Base-by-base conservation (phyloP, 805 yeast genomes). In the Candida tibetensis region DNA sequence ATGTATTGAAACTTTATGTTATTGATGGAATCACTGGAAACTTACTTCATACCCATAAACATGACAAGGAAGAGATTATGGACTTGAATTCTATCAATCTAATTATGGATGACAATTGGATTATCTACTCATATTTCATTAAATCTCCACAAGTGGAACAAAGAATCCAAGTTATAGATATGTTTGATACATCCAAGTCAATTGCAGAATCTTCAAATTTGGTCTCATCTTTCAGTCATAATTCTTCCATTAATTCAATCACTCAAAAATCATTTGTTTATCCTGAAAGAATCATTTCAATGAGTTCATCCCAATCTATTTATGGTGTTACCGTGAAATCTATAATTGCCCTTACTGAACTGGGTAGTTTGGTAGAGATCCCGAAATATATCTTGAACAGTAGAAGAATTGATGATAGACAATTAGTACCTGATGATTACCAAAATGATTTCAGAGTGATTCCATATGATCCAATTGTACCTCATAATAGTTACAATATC, bases 51-150 rank as follows among this genome's bases (percentile, higher is more conserved):
- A 56, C 66, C 3, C 53, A 54, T 4, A 77, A 74, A 39, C 69
- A 62, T 19, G 38, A 27, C 8, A 54, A 60, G 3, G 71, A 68
- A 4, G 68, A 66, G 17, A 53, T 69, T 7, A 55, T 71, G 3
- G 68, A 68, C 8, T 58, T 59, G 7, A 61, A 35, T 1, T 63
- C 73, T 2, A 55, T 87, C 19, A 62, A 72, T 16, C 50, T 87
- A 18, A 68, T 79, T 1, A 74, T 79, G 58, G 93, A 88, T 34
- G 98, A 91, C 55, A 79, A 90, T 60, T 91, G 93, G 85, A 66
- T 88, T 13, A 71, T 86, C 8, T 82, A 85, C 53, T 67, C 90
- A 0, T 82, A 78, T 49, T 76, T 72, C 52, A 72, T 81, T 39
- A 52, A 54, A 1, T 55, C 56, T 2, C 81, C 82, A 8, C 56